Evolutionary conservation across 2,329 filamentous ascomycete genomes (phyloP).

Genomic region (Aureobasidium sp.): DNA sequence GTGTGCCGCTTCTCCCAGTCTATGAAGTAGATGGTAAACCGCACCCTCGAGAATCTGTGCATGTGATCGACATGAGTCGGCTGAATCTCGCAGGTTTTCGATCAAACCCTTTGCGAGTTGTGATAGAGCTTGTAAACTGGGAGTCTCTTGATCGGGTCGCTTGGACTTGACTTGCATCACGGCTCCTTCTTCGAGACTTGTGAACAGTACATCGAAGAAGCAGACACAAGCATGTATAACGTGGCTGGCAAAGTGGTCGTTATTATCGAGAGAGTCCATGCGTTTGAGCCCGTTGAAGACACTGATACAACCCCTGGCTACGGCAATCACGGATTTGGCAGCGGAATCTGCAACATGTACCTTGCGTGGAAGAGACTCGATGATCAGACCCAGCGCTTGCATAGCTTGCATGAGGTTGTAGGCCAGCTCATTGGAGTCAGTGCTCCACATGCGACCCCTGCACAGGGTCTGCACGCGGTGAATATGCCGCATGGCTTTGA

Average conservation of each 20-base stretch:
- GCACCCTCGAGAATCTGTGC: conserved; percentile 38
- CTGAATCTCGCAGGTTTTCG: conserved; percentile 14
- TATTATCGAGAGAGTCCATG: not conserved
- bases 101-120: conserved; percentile 28
- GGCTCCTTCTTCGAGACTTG: conserved; percentile 18
- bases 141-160: conserved; percentile 8
- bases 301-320: conserved; percentile 29
- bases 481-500: conserved; percentile 20
- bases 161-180: not conserved
- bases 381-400: conserved; percentile 17
- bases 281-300: conserved; percentile 26
- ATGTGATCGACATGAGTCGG: conserved; percentile 27
- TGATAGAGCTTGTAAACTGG: conserved; percentile 16
- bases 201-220: conserved; percentile 16
- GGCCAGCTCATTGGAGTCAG: conserved; percentile 17
- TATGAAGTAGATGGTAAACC: conserved; percentile 32
- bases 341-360: conserved; percentile 12
- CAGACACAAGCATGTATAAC: not conserved
- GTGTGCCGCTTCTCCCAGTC: conserved; percentile 31
- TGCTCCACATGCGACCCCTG: conserved; percentile 14
- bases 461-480: conserved; percentile 21
- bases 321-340: conserved; percentile 16
- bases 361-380: conserved; percentile 14
- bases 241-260: not conserved
- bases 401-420: conserved; percentile 21